Evolutionary conservation across 805 yeast genomes (phyloP).

Genomic region (Yueomyces sinensis): DNA sequence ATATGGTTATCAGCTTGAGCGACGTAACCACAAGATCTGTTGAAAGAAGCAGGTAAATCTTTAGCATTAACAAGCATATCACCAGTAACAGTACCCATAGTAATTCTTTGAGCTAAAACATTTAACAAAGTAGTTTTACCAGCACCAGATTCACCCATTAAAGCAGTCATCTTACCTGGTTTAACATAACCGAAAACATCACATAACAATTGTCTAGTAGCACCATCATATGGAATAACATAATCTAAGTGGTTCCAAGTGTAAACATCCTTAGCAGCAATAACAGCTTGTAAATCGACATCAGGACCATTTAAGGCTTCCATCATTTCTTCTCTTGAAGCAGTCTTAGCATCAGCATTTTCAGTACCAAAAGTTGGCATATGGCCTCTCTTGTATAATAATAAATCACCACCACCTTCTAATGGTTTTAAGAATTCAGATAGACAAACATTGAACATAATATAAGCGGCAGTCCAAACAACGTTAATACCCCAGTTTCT

Average conservation of each 20-base stretch:
- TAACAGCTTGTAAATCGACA: conserved; percentile 21
- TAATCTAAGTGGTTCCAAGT: conserved; percentile 64
- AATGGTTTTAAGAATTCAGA: conserved; percentile 27
- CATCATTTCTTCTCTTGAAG: conserved; percentile 29
- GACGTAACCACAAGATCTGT: conserved; percentile 67
- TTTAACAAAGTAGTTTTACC: conserved; percentile 72
- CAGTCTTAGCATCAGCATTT: conserved; percentile 25
- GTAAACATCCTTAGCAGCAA: conserved; percentile 38
- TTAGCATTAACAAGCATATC: conserved; percentile 62
- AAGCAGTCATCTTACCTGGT: conserved; percentile 71
- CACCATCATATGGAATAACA: conserved; percentile 47
- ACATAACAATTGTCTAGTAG: conserved; percentile 40
- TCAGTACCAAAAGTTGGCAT: conserved; percentile 24
- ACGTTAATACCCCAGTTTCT: conserved; percentile 46
- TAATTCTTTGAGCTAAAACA: conserved; percentile 57
- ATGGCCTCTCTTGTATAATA: conserved; percentile 33
- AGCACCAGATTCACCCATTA: conserved; percentile 83
- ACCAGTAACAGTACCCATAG: conserved; percentile 59
- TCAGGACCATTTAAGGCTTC: conserved; percentile 21
- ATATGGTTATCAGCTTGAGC: conserved; percentile 74
- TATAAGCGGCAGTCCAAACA: conserved; percentile 31
- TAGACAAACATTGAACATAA: conserved; percentile 23
- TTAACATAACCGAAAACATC: conserved; percentile 59
- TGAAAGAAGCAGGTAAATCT: conserved; percentile 46
- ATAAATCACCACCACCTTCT: conserved; percentile 29